Base-by-base conservation (phyloP, 768 basidiomycete species). In the Brasilioporus rufonigricans region DNA sequence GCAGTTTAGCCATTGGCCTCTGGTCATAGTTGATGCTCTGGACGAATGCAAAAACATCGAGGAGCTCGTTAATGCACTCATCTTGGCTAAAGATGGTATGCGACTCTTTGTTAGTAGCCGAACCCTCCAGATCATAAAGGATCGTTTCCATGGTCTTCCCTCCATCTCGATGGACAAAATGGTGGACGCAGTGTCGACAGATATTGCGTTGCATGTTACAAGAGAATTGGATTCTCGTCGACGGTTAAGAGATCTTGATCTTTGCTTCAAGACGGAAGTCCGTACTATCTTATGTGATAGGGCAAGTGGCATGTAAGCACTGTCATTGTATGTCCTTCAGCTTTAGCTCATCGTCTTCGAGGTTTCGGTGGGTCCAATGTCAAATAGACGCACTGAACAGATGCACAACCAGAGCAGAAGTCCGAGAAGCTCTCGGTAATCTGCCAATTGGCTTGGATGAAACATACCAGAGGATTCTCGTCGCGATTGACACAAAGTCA, bases 291-390 rank as follows among this genome's bases (percentile, higher is more conserved):
- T 65, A 9, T 50, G 55, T 29, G 18, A 29, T 13, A 57, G 48
- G 14, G 58, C 64, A 11, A 56, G 63, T 2, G 61, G 64, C 21
- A 63, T 66, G 64, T 65, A 50, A 40, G 51, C 5, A 1, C 9
- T 40, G 1, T 38, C 23, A 0, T 4, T 3, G 4, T 47, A 11
- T 51, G 32, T 47, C 2, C 0, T 44, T 21, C 13, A 18, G 7
- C 12, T 45, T 14, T 7, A 2, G 0, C 46, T 59, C 3, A 62
- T 1, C n/a, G 1, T n/a, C 35, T 14, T 6, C 23, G 35, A 63
- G 64, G 64, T 63, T 66, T 39, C 62, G 59, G 1, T 65, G 65
- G 64, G 59, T 61, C 3, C 50, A 66, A 5, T 65, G 64, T 33
- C 65, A 65, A 4, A 51, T 65, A 2, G 53, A 65, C 39, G 35